Base-by-base conservation (phyloP, 192 early-diverging fungal species). In the Lobosporangium transversale region DNA sequence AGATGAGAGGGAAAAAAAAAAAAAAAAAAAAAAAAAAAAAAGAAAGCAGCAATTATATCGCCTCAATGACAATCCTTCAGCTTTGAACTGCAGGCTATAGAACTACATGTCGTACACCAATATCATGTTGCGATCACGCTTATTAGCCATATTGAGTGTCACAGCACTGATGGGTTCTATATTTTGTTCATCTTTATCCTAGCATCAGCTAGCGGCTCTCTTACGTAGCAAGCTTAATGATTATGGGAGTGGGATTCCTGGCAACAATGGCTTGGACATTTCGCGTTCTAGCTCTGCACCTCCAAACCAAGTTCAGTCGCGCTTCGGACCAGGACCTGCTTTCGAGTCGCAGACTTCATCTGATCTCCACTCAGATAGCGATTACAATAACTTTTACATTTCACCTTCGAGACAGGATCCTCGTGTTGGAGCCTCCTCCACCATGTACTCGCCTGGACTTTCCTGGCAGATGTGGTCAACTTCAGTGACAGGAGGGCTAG, bases 201-300 rank as follows among this genome's bases (percentile, higher is more conserved):
- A 51, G 32, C 32, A 81, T 71, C 79, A 85, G 75, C 35, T 85
- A 15, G 87, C 85, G 3, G 83, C 81, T 18, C 70, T 89, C 24
- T 69, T 89, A 20, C 82, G 83, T 27, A 84, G 80, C 30, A 83
- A 83, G 49, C 58, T 83, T 30, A 87, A 88, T 53, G 84, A 83
- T 49, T 64, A 62, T 45, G 83, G 78, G 43, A 57, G 67, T 23
- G 58, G 54, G 21, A 32, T 79, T 20, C 70, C 63, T 35, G 56
- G 62, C 45, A 62, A 62, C 42, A 58, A 29, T 58, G 79, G 48
- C 59, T 48, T 68, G n/a, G 80, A 80, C 24, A 86, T 78, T 74
- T 91, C 73, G 80, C 84, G 93, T 33, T 89, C 91, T 31, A 91
- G 80, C 52, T 89, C 87, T 66, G 93, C 93, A 11, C 93, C 93